These are phyloP conservation scores for Crithidia mellificae DNA, from an alignment of 208 protist species.

Conservation along the genomic window DNA sequence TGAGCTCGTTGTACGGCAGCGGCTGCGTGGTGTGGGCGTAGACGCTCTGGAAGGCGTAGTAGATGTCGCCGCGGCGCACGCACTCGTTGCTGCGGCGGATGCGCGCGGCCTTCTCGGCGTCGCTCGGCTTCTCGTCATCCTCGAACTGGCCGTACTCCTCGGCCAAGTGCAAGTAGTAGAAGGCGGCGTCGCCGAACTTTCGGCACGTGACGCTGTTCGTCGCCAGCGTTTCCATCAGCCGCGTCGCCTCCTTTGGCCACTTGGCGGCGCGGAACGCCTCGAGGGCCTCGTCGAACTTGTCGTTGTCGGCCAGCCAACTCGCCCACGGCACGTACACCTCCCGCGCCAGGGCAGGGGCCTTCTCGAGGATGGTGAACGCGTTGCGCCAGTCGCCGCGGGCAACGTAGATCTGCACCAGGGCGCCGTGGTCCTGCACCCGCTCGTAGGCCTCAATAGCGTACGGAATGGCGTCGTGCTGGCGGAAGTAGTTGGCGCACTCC, in stretches of 20 bases:
- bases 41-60: conserved; percentile 91
- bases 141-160: conserved; percentile 77
- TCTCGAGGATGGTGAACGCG: conserved; percentile 88
- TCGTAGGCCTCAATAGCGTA: conserved; percentile 92
- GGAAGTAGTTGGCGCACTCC: conserved; percentile 87
- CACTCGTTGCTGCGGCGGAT: conserved; percentile 83
- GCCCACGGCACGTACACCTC: conserved; percentile 97
- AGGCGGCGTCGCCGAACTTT: conserved; percentile 90
- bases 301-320: conserved; percentile 94
- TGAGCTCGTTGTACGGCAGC: conserved; percentile 83
- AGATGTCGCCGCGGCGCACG: conserved; percentile 86
- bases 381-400: conserved; percentile 87
- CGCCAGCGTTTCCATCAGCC: conserved; percentile 92
- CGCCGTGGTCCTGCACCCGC: conserved; percentile 85
- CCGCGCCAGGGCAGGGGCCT: conserved; percentile 73
- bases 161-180: conserved; percentile 92
- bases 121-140: conserved; percentile 57
- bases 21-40: conserved; percentile 89
- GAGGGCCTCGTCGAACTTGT: conserved; percentile 95
- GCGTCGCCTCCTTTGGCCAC: conserved; percentile 86
- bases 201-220: conserved; percentile 92
- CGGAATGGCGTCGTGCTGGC: conserved; percentile 62
- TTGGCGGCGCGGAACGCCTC: conserved; percentile 92
- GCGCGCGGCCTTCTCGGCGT: conserved; percentile 56
- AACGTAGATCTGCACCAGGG: conserved; percentile 91